Base-by-base conservation (phyloP, 495 filamentous ascomycete genomes). In the Talaromyces borbonicus region DNA sequence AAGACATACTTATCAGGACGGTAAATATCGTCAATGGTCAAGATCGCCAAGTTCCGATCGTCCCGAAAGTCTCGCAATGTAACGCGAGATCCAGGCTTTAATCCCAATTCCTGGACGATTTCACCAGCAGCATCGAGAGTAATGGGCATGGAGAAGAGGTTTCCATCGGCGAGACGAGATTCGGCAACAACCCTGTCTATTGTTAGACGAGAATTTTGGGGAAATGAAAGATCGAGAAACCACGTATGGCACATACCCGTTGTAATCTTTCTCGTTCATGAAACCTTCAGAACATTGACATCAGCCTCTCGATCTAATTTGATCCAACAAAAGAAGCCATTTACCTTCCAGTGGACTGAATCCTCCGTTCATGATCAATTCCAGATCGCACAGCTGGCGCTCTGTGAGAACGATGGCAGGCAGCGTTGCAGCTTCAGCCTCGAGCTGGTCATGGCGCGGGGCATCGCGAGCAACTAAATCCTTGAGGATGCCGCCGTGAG, bases 401-500 rank as follows among this genome's bases (percentile, higher is more conserved):
- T 98, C 92, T 27, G 78, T 80, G 54, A 98, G 76, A 36, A 84
- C 67, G 53, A 98, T 78, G 12, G 92, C 87, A 25, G 87, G 86
- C 33, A 97, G 77, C 8, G 61, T 82, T 69, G 94, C 90, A 8
- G 90, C 89, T 67, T 98, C 92, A 20, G 72, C 78, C 7, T 70
- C 72, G 43, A 98, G 81, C 65, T 93, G 66, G 26, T 72, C 67
- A 37, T 90, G 81, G 52, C 83, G 79, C 43, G 81, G 80, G 43
- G 78, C 72, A 77, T 98, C 92, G 68, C 92, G 80, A 27, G 90
- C 90, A 48, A 97, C 63, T 56, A 98, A 78, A 73, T 98, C 92
- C 79, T 96, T 97, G 53, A 98, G 83, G 69, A 90, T 74, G 63
- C 93, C 92, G 69, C 92, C 92, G 69, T 98, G 92, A 45, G 92